Evolutionary conservation across 129 eudicot genomes (phyloP).

Genomic region (Flaveria ramosissima): DNA sequence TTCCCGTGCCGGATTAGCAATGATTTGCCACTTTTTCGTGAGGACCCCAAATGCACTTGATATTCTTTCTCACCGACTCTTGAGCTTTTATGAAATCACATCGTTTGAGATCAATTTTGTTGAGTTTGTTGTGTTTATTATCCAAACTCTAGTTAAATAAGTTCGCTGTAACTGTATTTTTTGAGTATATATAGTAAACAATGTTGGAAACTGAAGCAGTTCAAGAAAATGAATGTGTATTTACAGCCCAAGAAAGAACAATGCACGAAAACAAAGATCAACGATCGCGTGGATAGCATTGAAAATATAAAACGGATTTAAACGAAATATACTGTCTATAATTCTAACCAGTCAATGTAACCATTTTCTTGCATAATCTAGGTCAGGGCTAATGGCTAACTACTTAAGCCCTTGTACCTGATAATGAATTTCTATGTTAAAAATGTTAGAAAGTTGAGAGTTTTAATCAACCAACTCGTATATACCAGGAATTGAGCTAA

Average conservation of each 20-base stretch:
- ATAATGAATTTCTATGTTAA: conserved; percentile 16
- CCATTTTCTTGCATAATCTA: conserved; percentile 15
- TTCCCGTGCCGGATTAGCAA: too few species aligned
- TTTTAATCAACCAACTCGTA: conserved; percentile 21
- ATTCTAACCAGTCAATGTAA: neutral
- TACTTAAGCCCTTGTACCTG: conserved; percentile 22
- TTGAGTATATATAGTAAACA: neutral
- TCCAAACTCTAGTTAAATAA: conserved; percentile 32
- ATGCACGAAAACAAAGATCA: neutral
- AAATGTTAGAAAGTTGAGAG: conserved; percentile 2
- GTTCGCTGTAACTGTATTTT: conserved; percentile 24
- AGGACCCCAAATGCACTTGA: too few species aligned
- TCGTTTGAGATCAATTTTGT: too few species aligned
- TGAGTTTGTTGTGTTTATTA: conserved; percentile 2
- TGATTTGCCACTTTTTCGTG: too few species aligned
- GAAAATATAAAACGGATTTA: neutral
- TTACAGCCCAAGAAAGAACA: neutral
- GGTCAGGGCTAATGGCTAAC: conserved; percentile 11
- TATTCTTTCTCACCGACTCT: too few species aligned
- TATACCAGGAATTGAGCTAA: conserved; percentile 39
- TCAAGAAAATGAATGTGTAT: neutral
- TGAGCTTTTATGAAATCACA: too few species aligned
- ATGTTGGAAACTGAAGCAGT: conserved; percentile 13
- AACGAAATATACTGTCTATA: neutral
- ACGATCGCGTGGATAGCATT: neutral